Percentiles rank a stretch among this genome's conserved stretches.
Conservation (phyloP, 2,329 filamentous ascomycete genomes). For the Aspergillus terreus region DNA sequence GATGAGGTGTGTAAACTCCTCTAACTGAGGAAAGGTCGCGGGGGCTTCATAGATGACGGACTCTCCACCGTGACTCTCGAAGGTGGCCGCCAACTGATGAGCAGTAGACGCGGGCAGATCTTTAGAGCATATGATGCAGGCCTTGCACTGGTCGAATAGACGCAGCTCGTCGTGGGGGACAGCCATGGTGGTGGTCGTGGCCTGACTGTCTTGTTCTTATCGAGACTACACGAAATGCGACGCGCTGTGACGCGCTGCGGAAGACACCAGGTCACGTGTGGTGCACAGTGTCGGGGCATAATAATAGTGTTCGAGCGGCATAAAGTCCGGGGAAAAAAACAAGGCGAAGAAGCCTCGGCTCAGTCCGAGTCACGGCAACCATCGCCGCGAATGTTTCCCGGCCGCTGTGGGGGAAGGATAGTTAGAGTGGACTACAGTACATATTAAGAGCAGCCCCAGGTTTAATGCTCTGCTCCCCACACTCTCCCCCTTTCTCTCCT, state of each 20-base stretch:
- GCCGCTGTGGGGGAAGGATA: background rate
- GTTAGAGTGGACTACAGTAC: too few relatives aligned
- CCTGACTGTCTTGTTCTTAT: background rate
- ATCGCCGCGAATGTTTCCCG: background rate
- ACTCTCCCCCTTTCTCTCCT: background rate
- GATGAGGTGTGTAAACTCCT: slow-evolving; percentile 61
- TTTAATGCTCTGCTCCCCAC: background rate
- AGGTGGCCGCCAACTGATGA: slow-evolving; percentile 40
- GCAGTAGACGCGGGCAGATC: slow-evolving; percentile 37
- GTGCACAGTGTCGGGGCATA: background rate
- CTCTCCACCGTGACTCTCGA: slow-evolving; percentile 49
- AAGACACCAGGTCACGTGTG: slow-evolving; percentile 25
- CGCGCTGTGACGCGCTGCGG: slow-evolving; percentile 19
- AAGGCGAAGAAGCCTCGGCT: slow-evolving; percentile 9
- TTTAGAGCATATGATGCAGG: slow-evolving; percentile 45
- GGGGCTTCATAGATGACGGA: slow-evolving; percentile 40
- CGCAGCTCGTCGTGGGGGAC: slow-evolving; percentile 24
- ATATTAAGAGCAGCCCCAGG: too few relatives aligned
- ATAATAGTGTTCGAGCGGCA: background rate
- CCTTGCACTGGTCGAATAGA: slow-evolving; percentile 44
- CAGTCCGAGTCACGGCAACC: slow-evolving; percentile 5
- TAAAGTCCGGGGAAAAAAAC: background rate
- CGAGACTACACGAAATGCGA: background rate
- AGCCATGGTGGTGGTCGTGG: slow-evolving; percentile 20
- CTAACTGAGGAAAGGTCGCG: slow-evolving; percentile 35